Conservation (phyloP, 2,329 filamentous ascomycete species). For the Ceratocystis ficicola region DNA sequence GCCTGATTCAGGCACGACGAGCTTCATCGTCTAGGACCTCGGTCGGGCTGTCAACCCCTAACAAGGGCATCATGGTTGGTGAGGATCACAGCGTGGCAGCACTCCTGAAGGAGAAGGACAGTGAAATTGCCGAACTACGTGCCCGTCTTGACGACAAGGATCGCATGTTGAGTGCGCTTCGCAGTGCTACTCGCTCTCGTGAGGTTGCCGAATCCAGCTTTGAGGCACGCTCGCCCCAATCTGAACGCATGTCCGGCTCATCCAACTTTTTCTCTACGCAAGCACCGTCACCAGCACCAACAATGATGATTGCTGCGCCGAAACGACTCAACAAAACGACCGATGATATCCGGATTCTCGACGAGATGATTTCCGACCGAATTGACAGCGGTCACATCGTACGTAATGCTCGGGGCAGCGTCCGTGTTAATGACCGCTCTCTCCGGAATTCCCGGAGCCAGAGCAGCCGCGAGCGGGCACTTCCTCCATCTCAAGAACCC, state of each 20-base stretch:
- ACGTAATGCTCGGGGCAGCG: slow-evolving; percentile 53
- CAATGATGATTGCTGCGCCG: slow-evolving; percentile 25
- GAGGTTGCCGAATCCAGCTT: slow-evolving; percentile 54
- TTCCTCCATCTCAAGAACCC: slow-evolving; percentile 17
- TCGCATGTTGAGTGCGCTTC: slow-evolving; percentile 76
- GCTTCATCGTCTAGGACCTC: slow-evolving; percentile 84
- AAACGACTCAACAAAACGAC: slow-evolving; percentile 54
- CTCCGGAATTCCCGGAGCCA: slow-evolving; percentile 19
- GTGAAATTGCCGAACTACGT: slow-evolving; percentile 82
- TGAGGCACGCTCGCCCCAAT: slow-evolving; percentile 19
- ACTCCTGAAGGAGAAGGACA: slow-evolving; percentile 74
- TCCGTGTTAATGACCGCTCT: slow-evolving; percentile 33
- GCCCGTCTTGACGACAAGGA: slow-evolving; percentile 89
- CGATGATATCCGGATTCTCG: slow-evolving; percentile 89
- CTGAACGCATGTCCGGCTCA: slow-evolving; percentile 30
- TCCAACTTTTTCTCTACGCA: slow-evolving; percentile 27
- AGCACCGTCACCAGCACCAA: slow-evolving; percentile 26
- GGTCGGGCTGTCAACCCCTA: slow-evolving; percentile 51
- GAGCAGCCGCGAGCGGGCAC: slow-evolving; percentile 16
- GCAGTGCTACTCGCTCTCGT: slow-evolving; percentile 72
- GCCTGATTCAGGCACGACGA: slow-evolving; percentile 76
- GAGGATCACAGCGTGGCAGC: slow-evolving; percentile 66
- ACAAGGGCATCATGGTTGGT: slow-evolving; percentile 54
- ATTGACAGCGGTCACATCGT: slow-evolving; percentile 64
- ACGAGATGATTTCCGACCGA: slow-evolving; percentile 90